Percentiles rank a stretch among this genome's conserved stretches.
These are phyloP conservation scores for Pyronema domesticum DNA, from an alignment of 495 filamentous ascomycete species.

Conservation along the genomic window DNA sequence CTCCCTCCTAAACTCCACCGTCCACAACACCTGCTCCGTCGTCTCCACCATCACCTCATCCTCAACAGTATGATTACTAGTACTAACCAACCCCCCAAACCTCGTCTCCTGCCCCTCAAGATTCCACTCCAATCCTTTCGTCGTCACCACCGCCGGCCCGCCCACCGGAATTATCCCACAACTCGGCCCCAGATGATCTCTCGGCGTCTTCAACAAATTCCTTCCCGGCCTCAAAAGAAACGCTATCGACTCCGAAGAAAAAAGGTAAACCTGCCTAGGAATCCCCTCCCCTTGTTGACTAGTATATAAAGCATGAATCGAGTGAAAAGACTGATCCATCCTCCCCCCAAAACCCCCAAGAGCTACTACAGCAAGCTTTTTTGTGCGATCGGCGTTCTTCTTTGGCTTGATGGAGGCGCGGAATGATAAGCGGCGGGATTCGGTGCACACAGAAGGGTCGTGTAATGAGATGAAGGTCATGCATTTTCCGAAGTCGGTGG, in stretches of 20 bases:
- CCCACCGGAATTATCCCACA: constrained; percentile 67
- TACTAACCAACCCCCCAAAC: constrained; percentile 74
- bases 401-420: background rate
- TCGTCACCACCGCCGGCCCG: constrained; percentile 53
- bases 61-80: constrained; percentile 67
- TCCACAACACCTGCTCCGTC: constrained; percentile 60
- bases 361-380: constrained; percentile 39
- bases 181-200: constrained; percentile 29
- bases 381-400: background rate
- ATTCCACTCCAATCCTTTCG: constrained; percentile 76
- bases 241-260: constrained; percentile 61
- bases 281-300: background rate
- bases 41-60: constrained; percentile 42
- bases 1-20: constrained; percentile 42
- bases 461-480: constrained; percentile 39
- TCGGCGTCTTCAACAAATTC: constrained; percentile 49
- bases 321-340: constrained; percentile 78
- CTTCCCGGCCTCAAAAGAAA: constrained; percentile 53
- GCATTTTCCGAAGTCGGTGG: constrained; percentile 66
- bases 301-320: constrained; percentile 29
- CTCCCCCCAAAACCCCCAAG: constrained; percentile 76
- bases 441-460: background rate
- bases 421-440: too few species aligned
- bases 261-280: constrained; percentile 41
- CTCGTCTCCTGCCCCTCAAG: constrained; percentile 59